Evolutionary conservation across 148 eudicot genomes (phyloP).

Genomic region (Arctostaphylos glauca): DNA sequence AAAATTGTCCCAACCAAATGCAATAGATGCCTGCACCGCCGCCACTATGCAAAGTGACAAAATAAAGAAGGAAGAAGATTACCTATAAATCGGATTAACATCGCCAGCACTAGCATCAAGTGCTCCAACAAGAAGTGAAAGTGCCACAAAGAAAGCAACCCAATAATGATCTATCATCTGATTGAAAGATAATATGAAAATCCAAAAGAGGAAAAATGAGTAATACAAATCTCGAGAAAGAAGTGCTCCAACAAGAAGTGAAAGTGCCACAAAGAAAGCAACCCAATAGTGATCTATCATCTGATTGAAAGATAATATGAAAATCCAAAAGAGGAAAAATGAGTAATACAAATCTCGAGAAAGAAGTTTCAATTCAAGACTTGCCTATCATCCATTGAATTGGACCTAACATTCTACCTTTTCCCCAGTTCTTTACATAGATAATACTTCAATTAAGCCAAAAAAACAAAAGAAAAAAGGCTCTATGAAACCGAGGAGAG

Average conservation of each 20-base stretch:
- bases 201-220: not conserved
- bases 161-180: constrained; percentile 53
- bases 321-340: not conserved
- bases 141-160: constrained; percentile 33
- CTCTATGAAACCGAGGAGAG: not conserved
- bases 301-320: constrained; percentile 28
- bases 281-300: constrained; percentile 47
- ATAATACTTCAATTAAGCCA: not conserved
- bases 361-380: not conserved
- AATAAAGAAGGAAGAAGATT: constrained; percentile 9
- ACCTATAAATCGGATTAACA: constrained; percentile 73
- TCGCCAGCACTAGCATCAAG: constrained; percentile 76
- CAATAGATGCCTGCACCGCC: not conserved
- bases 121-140: constrained; percentile 30
- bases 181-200: constrained; percentile 9
- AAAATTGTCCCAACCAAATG: not conserved
- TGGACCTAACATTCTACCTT: not conserved
- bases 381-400: not conserved
- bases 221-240: not conserved
- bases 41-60: not conserved
- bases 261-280: constrained; percentile 32
- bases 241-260: constrained; percentile 29
- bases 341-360: not conserved
- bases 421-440: not conserved
- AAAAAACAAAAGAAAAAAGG: not conserved